phyloP scores from a whole-genome alignment of 768 basidiomycete species.

The Sarcomyxa edulis region DNA sequence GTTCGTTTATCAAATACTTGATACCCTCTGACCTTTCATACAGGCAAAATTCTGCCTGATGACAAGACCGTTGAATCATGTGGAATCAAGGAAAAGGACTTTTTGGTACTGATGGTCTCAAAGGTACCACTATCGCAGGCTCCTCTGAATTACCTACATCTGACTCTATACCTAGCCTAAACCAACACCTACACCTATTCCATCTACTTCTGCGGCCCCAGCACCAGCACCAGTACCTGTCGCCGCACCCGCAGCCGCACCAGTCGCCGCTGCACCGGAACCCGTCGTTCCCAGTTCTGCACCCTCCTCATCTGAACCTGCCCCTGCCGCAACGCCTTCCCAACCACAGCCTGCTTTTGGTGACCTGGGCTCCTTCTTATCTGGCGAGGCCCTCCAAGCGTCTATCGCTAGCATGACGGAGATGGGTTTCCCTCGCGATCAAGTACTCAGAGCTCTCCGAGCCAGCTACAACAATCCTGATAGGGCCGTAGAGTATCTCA shows the following conservation, averaged over 20 bases:
- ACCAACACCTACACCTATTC: slow-evolving; percentile 33
- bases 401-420: slow-evolving; percentile 82
- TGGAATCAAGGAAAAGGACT: slow-evolving; percentile 97
- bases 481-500: slow-evolving; percentile 95
- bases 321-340: slow-evolving; percentile 26
- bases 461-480: slow-evolving; percentile 98
- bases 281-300: slow-evolving; percentile 25
- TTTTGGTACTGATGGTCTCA: slow-evolving; percentile 97
- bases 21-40: slow-evolving; percentile 3
- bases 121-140: slow-evolving; percentile 50
- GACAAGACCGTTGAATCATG: slow-evolving; percentile 83
- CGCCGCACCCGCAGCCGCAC: slow-evolving; percentile 10
- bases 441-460: slow-evolving; percentile 78
- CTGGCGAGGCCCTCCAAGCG: slow-evolving; percentile 69
- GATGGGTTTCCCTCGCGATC: slow-evolving; percentile 90
- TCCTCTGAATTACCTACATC: not conserved
- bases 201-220: slow-evolving; percentile 21
- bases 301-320: slow-evolving; percentile 26
- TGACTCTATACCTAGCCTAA: slow-evolving; percentile 47
- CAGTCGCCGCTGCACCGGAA: slow-evolving; percentile 24
- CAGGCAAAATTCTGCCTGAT: slow-evolving; percentile 90
- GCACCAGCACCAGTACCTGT: slow-evolving; percentile 27
- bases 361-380: slow-evolving; percentile 59
- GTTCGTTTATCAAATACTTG: slow-evolving; percentile 9
- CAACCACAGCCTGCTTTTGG: slow-evolving; percentile 30